These are phyloP conservation scores for Jackrogersella multiformis DNA, from an alignment of 495 filamentous ascomycete genomes.

Conservation along the genomic window DNA sequence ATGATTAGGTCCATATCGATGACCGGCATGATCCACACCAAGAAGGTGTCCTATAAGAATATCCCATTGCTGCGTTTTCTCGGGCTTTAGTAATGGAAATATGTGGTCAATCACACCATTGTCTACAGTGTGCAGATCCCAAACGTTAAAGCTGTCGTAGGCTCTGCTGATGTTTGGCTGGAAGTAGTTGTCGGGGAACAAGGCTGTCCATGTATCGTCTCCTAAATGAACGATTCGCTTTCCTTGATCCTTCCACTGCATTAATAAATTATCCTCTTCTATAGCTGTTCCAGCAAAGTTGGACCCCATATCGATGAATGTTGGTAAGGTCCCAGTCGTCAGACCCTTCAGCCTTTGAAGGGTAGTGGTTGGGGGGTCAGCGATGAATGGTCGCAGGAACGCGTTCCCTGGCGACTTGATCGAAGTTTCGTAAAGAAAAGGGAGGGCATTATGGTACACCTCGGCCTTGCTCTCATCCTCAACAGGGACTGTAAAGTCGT, in stretches of 20 bases:
- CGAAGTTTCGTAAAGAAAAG: constrained; percentile 84
- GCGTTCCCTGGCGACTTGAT: constrained; percentile 77
- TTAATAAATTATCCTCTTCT: constrained; percentile 93
- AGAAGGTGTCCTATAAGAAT: constrained; percentile 91
- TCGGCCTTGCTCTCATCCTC: constrained; percentile 60
- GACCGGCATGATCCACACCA: constrained; percentile 96
- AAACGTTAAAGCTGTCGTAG: constrained; percentile 97
- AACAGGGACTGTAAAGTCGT: constrained; percentile 94
- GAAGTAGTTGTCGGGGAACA: constrained; percentile 84
- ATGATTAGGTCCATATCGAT: constrained; percentile 94
- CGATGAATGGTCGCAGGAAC: constrained; percentile 93
- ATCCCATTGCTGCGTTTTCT: constrained; percentile 80
- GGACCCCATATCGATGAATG: constrained; percentile 91
- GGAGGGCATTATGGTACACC: constrained; percentile 87
- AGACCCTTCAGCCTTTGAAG: constrained; percentile 91
- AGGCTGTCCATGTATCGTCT: constrained; percentile 93
- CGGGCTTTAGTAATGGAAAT: constrained; percentile 77
- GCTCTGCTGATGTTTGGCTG: constrained; percentile 81
- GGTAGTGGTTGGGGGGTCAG: constrained; percentile 93
- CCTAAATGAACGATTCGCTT: constrained; percentile 92
- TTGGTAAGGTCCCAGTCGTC: constrained; percentile 94
- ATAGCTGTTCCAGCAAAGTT: constrained; percentile 98
- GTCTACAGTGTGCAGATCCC: constrained; percentile 96
- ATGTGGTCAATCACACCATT: constrained; percentile 95
- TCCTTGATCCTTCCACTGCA: constrained; percentile 79